Evolutionary conservation across 1,139 yeast species (phyloP).

Genomic region (Zygosaccharomyces pseudobailii): DNA sequence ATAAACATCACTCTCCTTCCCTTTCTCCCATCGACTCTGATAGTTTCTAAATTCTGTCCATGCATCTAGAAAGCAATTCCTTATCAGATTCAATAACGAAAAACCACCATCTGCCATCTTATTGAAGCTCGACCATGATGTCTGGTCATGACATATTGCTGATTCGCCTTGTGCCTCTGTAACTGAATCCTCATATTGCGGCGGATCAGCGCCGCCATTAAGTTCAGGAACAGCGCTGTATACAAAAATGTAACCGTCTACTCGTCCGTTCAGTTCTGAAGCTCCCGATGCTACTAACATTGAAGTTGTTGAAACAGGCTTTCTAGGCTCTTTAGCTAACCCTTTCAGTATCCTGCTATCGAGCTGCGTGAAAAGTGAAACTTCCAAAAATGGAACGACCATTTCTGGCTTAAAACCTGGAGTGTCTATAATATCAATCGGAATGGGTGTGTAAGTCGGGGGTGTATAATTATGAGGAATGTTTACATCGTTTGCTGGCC

Average conservation of each 20-base stretch:
- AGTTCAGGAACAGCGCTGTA: constrained; percentile 62
- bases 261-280: constrained; percentile 63
- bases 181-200: constrained; percentile 39
- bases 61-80: constrained; percentile 59
- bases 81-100: constrained; percentile 44
- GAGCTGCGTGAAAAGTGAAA: constrained; percentile 57
- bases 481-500: neutral
- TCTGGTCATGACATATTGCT: constrained; percentile 6
- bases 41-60: constrained; percentile 64
- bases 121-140: constrained; percentile 17
- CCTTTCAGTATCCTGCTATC: constrained; percentile 56
- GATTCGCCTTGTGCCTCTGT: constrained; percentile 14
- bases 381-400: constrained; percentile 69
- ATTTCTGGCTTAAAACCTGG: constrained; percentile 62
- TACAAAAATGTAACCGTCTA: constrained; percentile 68
- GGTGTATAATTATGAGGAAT: constrained; percentile 34
- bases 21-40: constrained; percentile 51
- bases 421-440: constrained; percentile 66
- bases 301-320: constrained; percentile 61
- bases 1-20: constrained; percentile 62
- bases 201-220: constrained; percentile 40
- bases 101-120: constrained; percentile 38
- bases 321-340: constrained; percentile 60
- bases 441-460: constrained; percentile 53
- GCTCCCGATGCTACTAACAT: constrained; percentile 73